Conservation (phyloP, 2,329 filamentous ascomycete genomes). For the Aspergillus felis region DNA sequence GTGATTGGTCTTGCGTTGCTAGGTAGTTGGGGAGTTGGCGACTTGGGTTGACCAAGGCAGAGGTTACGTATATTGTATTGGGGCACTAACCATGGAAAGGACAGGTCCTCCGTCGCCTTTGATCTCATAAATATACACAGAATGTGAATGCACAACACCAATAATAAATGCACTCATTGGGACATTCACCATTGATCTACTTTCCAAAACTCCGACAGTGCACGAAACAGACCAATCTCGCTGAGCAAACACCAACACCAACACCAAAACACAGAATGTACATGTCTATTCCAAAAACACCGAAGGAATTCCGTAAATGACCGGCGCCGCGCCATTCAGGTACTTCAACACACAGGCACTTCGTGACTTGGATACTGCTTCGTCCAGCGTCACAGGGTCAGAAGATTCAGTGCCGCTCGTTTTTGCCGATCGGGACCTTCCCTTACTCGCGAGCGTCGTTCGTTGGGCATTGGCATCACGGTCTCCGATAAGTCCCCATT, state of each 20-base stretch:
- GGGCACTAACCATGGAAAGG: no score
- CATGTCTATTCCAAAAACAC: conserved; percentile 62
- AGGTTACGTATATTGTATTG: no score
- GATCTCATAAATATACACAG: no score
- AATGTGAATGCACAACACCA: not conserved
- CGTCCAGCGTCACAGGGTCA: conserved; percentile 58
- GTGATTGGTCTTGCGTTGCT: no score
- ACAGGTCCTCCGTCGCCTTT: no score
- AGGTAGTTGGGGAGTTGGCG: no score
- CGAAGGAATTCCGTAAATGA: conserved; percentile 83
- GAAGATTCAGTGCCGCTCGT: not conserved
- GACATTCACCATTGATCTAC: not conserved
- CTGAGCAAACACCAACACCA: not conserved
- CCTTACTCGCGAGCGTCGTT: conserved; percentile 17
- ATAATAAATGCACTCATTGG: not conserved
- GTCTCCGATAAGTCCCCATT: conserved; percentile 73
- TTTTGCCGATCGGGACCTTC: conserved; percentile 22
- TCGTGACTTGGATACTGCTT: conserved; percentile 73
- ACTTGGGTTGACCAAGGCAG: no score
- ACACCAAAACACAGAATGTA: conserved; percentile 3
- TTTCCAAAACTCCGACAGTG: not conserved
- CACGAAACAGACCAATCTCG: not conserved
- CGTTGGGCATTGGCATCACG: conserved; percentile 8
- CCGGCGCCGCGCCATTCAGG: conserved; percentile 87
- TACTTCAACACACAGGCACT: conserved; percentile 82